Percentiles rank a stretch among this genome's conserved stretches.
Conservation (phyloP, 768 basidiomycete genomes). For the Coprinellus aureogranulatus region DNA sequence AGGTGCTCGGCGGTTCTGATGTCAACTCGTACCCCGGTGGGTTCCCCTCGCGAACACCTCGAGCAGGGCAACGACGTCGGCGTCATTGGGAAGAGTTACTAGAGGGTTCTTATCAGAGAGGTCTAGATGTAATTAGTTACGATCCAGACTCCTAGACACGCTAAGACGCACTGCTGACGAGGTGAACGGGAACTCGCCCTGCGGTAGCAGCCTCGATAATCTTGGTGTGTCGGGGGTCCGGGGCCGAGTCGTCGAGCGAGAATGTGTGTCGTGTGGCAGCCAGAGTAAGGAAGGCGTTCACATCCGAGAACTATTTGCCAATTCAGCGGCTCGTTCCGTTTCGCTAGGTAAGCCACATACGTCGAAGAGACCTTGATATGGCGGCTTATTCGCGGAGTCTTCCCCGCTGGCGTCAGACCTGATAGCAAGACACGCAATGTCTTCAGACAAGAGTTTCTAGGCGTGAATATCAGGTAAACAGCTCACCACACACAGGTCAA, state of each 20-base stretch:
- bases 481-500: background rate
- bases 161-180: conserved; percentile 80
- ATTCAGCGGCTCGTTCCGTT: too few relatives aligned
- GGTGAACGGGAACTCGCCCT: conserved; percentile 68
- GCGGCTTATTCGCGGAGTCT: conserved; percentile 23
- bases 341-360: conserved; percentile 38
- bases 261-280: conserved; percentile 78
- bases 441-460: conserved; percentile 62
- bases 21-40: too few relatives aligned
- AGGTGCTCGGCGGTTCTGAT: too few relatives aligned
- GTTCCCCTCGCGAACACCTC: conserved; percentile 66
- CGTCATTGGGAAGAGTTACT: conserved; percentile 58
- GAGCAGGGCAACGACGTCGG: conserved; percentile 61
- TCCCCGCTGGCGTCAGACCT: conserved; percentile 15
- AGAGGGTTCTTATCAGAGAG: conserved; percentile 84
- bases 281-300: conserved; percentile 83
- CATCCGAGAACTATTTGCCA: conserved; percentile 65
- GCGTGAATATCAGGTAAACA: conserved; percentile 1
- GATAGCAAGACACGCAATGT: conserved; percentile 65
- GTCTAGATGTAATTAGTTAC: conserved; percentile 42
- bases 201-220: conserved; percentile 74
- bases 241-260: conserved; percentile 55
- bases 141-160: conserved; percentile 1
- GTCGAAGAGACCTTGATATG: conserved; percentile 67
- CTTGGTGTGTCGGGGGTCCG: conserved; percentile 58